These are phyloP conservation scores for Candida coleopterorum DNA, from an alignment of 805 yeast species.

Conservation along the genomic window DNA sequence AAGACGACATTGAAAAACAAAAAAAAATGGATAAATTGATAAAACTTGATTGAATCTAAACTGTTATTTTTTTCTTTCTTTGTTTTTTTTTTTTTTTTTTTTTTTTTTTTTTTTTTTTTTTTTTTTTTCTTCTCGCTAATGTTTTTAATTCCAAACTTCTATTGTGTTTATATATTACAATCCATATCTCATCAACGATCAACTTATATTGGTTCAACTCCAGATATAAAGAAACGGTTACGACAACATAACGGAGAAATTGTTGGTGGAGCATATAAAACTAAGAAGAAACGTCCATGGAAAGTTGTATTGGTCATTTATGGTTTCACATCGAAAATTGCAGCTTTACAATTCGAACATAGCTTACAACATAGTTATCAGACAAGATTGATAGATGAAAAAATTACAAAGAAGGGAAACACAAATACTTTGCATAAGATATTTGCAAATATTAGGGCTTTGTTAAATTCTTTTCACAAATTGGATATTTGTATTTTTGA, in stretches of 20 bases:
- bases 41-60: too few species aligned
- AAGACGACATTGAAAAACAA: background rate
- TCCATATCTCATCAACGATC: constrained; percentile 54
- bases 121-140: background rate
- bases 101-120: background rate
- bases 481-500: constrained; percentile 45
- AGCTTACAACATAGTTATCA: constrained; percentile 74
- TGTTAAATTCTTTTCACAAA: constrained; percentile 34
- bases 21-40: too few species aligned
- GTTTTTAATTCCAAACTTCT: constrained; percentile 29
- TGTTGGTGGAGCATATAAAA: constrained; percentile 65
- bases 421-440: constrained; percentile 40
- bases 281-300: constrained; percentile 72
- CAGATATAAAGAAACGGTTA: constrained; percentile 62
- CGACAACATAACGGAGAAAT: constrained; percentile 77
- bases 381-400: constrained; percentile 53
- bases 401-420: constrained; percentile 34
- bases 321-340: constrained; percentile 65
- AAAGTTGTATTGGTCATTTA: constrained; percentile 56
- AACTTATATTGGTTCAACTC: constrained; percentile 79
- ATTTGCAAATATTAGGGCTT: constrained; percentile 42
- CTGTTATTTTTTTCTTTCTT: too few species aligned
- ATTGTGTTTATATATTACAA: constrained; percentile 67
- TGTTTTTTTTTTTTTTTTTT: too few species aligned
- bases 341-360: constrained; percentile 77